Evolutionary conservation across 164 flowering plant genomes (phyloP).

Genomic region (Echeveria elegans): DNA sequence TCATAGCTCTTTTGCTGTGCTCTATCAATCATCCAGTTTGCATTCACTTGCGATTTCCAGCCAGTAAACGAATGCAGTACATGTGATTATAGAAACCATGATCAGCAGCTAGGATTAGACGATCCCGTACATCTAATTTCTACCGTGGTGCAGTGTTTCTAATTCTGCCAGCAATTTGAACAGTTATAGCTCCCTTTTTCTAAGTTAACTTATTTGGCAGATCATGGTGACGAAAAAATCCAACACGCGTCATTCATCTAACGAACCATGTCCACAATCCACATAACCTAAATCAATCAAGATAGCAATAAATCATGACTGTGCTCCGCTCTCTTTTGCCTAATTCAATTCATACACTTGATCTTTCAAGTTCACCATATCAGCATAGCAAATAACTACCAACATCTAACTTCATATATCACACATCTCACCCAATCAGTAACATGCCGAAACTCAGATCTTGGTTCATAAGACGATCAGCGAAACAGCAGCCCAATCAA

Average conservation of each 20-base stretch:
- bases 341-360: not conserved
- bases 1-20: too few relatives aligned
- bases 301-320: not conserved
- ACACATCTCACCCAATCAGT: not conserved
- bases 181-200: too few relatives aligned
- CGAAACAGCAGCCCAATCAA: not conserved
- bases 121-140: too few relatives aligned
- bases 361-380: not conserved
- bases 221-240: not conserved
- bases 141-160: too few relatives aligned
- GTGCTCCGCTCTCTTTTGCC: not conserved
- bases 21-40: too few relatives aligned
- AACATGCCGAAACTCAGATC: not conserved
- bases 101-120: too few relatives aligned
- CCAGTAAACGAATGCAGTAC: too few relatives aligned
- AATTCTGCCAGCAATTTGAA: too few relatives aligned
- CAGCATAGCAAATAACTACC: not conserved
- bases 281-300: not conserved
- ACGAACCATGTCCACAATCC: not conserved
- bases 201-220: not conserved
- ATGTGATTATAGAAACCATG: too few relatives aligned
- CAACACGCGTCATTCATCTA: not conserved
- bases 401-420: not conserved
- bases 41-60: too few relatives aligned
- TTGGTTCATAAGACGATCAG: not conserved